Evolutionary conservation across 768 basidiomycete species (phyloP).

Genomic region (Boletus rubroflammeus): DNA sequence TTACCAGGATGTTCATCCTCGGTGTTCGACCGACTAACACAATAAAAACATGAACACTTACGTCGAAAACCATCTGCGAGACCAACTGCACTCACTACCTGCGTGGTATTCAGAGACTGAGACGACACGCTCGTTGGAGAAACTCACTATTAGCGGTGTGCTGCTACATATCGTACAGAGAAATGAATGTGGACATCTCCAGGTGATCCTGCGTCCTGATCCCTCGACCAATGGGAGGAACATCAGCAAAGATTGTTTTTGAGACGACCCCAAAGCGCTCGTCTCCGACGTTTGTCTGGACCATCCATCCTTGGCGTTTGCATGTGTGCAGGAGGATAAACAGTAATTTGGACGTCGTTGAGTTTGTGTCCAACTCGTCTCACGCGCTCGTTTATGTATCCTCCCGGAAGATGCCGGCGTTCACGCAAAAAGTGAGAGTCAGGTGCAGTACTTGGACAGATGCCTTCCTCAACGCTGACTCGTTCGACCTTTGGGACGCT

Average conservation of each 20-base stretch:
- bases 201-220: constrained; percentile 92
- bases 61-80: constrained; percentile 5
- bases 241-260: constrained; percentile 93
- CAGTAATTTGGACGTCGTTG: constrained; percentile 83
- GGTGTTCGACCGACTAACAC: constrained; percentile 36
- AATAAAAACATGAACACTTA: constrained; percentile 26
- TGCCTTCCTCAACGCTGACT: constrained; percentile 32
- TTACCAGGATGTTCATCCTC: constrained; percentile 88
- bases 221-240: constrained; percentile 87
- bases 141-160: constrained; percentile 9
- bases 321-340: constrained; percentile 49
- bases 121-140: background rate
- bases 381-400: constrained; percentile 29
- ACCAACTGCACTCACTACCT: background rate
- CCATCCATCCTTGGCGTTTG: constrained; percentile 57
- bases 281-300: constrained; percentile 91
- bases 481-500: constrained; percentile 73
- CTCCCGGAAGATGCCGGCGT: constrained; percentile 25
- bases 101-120: background rate
- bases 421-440: background rate
- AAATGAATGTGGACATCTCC: constrained; percentile 56
- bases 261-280: constrained; percentile 43
- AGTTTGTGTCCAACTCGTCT: constrained; percentile 13
- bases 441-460: background rate
- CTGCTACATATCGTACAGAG: constrained; percentile 5